Base-by-base conservation (phyloP, 2,329 filamentous ascomycete genomes). In the Neopestalotiopsis sp. region DNA sequence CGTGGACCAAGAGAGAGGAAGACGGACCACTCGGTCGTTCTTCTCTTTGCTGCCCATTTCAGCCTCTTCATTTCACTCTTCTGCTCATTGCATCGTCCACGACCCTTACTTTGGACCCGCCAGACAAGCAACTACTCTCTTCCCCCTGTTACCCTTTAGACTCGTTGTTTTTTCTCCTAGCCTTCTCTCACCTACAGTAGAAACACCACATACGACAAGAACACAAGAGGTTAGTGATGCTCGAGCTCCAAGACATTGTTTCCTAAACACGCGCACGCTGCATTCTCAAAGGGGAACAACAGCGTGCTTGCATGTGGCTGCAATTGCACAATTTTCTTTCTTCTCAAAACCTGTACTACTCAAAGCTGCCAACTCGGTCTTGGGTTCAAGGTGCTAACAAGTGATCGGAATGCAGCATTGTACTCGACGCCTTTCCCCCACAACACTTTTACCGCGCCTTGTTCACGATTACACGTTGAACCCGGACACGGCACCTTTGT, bases 321-420 rank as follows among this genome's bases (percentile, higher is more conserved):
- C n/a, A 6, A 59, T 59, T 30, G 30, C 30, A 30, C 57, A 32
- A 30, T 24, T 17, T 53, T 53, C 45, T 53, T 53, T 53, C n/a
- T 53, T 53, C 5, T 24, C 9, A 17, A 2, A 17, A n/a, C n/a
- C n/a, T 53, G 45, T 53, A 53, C 45, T 17, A 53, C 45, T 53
- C n/a, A 53, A 53, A 20, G 17, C 20, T 17, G 17, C 45, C 6
- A 5, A n/a, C n/a, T 53, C 20, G 45, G 45, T 14, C 9, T 53
- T 5, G 45, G 24, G n/a, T n/a, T 4, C 45, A 45, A 64, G 40
- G 17, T 30, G 20, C 40, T 38, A 28, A 20, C 4, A 64, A 42
- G 59, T 68, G 57, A 64, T 38, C 20, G 61, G 38, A 56, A 20
- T 24, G 34, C 40, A 32, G 6, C 61, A 68, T 68, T 68, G 66